Conservation (phyloP, 495 filamentous ascomycete genomes). For the Letharia columbiana region DNA sequence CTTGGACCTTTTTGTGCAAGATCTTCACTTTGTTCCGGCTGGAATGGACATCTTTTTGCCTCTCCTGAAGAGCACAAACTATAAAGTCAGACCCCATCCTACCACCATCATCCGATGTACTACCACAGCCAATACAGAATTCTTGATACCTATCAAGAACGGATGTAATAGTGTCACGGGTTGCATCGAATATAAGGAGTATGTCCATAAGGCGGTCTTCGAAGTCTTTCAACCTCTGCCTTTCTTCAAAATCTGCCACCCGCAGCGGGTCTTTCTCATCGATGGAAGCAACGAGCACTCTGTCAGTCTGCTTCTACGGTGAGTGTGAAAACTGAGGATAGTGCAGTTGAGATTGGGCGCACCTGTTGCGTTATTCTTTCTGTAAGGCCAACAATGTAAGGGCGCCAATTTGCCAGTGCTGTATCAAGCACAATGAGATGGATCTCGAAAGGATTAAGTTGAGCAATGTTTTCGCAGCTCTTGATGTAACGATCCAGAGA, state of each 20-base stretch:
- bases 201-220: slow-evolving; percentile 25
- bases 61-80: slow-evolving; percentile 17
- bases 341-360: not conserved
- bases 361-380: slow-evolving; percentile 15
- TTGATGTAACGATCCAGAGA: slow-evolving; percentile 15
- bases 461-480: not conserved
- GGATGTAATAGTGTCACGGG: slow-evolving; percentile 17
- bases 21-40: slow-evolving; percentile 17
- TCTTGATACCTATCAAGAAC: slow-evolving; percentile 13
- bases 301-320: slow-evolving; percentile 12
- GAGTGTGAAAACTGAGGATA: not conserved
- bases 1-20: slow-evolving; percentile 17
- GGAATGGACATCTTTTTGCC: slow-evolving; percentile 1
- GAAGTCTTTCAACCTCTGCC: slow-evolving; percentile 20
- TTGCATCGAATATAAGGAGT: slow-evolving; percentile 18
- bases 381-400: slow-evolving; percentile 21
- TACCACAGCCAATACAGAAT: slow-evolving; percentile 2
- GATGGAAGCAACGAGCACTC: slow-evolving; percentile 7
- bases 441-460: slow-evolving; percentile 21
- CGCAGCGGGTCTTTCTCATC: not conserved
- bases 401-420: slow-evolving; percentile 21
- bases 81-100: slow-evolving; percentile 5
- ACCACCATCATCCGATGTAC: not conserved
- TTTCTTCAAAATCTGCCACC: slow-evolving; percentile 15
- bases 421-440: slow-evolving; percentile 21